Percentiles rank a stretch among this genome's conserved stretches.
phyloP scores from a whole-genome alignment of 2,329 filamentous ascomycete genomes.

The Colletotrichum cereale region DNA sequence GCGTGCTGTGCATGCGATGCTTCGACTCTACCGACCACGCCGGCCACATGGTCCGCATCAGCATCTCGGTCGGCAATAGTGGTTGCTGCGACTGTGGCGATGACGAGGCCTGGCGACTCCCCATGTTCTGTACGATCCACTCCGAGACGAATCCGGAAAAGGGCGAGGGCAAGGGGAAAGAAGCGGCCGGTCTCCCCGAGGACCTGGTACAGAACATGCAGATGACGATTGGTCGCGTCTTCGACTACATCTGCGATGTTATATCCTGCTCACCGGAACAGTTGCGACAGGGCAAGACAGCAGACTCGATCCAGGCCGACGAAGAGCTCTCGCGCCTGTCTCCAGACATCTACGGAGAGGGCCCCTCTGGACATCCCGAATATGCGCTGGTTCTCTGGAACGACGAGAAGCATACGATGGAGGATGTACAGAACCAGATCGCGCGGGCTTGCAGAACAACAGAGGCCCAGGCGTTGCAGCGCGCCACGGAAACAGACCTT shows the following conservation, averaged over 20 bases:
- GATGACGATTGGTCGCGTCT: constrained; percentile 85
- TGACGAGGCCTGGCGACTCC: constrained; percentile 90
- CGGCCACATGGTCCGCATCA: constrained; percentile 91
- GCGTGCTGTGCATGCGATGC: constrained; percentile 92
- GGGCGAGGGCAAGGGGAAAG: constrained; percentile 72
- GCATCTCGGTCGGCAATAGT: constrained; percentile 88
- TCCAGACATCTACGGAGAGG: constrained; percentile 77
- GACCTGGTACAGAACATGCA: constrained; percentile 83
- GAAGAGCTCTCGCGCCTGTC: constrained; percentile 83
- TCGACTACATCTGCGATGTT: constrained; percentile 98
- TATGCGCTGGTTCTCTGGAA: constrained; percentile 95
- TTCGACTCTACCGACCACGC: constrained; percentile 97
- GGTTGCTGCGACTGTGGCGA: constrained; percentile 99
- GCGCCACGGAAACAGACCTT: constrained; percentile 90
- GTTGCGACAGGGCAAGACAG: constrained; percentile 85
- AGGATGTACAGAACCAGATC: constrained; percentile 91
- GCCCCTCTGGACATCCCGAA: constrained; percentile 76
- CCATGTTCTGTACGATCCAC: constrained; percentile 94
- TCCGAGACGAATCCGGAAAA: constrained; percentile 69
- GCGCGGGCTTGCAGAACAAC: constrained; percentile 86
- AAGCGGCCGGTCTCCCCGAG: constrained; percentile 72
- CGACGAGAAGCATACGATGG: constrained; percentile 97
- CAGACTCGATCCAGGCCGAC: constrained; percentile 83
- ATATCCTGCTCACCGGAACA: constrained; percentile 98
- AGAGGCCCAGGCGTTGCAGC: constrained; percentile 74